Evolutionary conservation across 257 asterid species (phyloP).

Genomic region (Lithospermum erythrorhizon): DNA sequence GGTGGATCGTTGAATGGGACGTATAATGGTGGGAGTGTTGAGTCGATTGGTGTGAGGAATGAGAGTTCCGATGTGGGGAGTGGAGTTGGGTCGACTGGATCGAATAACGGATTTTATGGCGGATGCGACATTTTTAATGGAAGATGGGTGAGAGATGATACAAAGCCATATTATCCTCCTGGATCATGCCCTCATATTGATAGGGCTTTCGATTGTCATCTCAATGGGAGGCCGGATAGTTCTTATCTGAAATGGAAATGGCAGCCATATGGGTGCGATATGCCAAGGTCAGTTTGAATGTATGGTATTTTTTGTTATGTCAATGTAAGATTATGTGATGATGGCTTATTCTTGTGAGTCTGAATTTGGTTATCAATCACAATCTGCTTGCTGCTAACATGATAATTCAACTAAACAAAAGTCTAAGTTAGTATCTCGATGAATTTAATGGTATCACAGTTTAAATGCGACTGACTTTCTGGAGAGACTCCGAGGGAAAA

Average conservation of each 20-base stretch:
- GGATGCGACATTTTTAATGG: conserved; percentile 76
- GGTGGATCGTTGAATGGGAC: conserved; percentile 13
- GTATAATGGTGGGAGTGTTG: conserved; percentile 8
- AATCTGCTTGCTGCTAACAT: too few relatives aligned
- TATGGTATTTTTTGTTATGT: background rate
- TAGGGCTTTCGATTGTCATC: conserved; percentile 72
- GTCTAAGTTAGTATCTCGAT: too few relatives aligned
- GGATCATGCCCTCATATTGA: conserved; percentile 86
- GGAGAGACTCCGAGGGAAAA: conserved; percentile 68
- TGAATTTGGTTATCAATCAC: background rate
- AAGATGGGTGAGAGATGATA: conserved; percentile 76
- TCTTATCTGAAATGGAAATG: conserved; percentile 77
- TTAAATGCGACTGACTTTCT: conserved; percentile 77
- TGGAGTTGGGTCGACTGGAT: conserved; percentile 1
- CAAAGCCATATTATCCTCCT: conserved; percentile 65
- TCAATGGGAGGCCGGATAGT: conserved; percentile 65
- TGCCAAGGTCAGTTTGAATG: conserved; percentile 49
- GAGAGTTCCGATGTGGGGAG: conserved; percentile 10
- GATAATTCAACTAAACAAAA: too few relatives aligned
- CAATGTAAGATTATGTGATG: background rate
- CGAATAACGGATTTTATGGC: conserved; percentile 21
- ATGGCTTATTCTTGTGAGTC: background rate
- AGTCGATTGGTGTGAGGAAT: conserved; percentile 6
- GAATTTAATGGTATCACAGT: conserved; percentile 22
- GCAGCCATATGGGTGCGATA: conserved; percentile 82